These are phyloP conservation scores for Debaryomyces psychrophilus DNA, from an alignment of 1,139 yeast species.

Conservation along the genomic window DNA sequence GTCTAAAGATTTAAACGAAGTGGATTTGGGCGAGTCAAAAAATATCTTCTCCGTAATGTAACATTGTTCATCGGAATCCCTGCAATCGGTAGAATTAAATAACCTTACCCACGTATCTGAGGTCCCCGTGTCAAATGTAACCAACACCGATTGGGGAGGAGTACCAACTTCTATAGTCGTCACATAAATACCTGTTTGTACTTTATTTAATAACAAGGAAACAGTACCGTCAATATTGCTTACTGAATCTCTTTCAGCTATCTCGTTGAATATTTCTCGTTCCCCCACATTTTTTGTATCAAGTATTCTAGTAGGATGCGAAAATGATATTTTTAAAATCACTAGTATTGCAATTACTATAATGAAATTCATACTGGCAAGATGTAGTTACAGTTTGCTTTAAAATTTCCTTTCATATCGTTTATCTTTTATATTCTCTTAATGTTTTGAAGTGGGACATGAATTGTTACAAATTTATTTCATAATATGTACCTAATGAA, in stretches of 20 bases:
- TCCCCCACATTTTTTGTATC: neutral
- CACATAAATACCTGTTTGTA: constrained; percentile 11
- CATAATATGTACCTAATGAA: constrained; percentile 2
- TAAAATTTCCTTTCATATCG: neutral
- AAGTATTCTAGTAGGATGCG: constrained; percentile 3
- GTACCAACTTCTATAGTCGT: constrained; percentile 11
- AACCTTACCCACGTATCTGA: constrained; percentile 15
- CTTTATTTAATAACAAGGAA: constrained; percentile 7
- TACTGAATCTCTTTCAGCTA: neutral
- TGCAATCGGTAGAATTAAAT: constrained; percentile 9
- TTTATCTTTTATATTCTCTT: constrained; percentile 1
- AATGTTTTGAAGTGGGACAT: neutral
- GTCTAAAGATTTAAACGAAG: constrained; percentile 4
- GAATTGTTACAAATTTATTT: constrained; percentile 3
- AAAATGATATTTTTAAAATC: neutral
- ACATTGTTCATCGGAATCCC: constrained; percentile 6
- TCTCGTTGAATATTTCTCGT: neutral
- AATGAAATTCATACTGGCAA: neutral
- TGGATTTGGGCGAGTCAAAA: constrained; percentile 4
- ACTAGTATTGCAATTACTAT: neutral
- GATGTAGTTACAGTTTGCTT: neutral
- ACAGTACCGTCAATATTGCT: neutral
- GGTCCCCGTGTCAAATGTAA: constrained; percentile 14
- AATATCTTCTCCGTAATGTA: constrained; percentile 2
- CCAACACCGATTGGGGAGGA: constrained; percentile 11